These are phyloP conservation scores for Pseudonitzschia delicatissima DNA, from an alignment of 108 stramenopile genomes.

Conservation along the genomic window DNA sequence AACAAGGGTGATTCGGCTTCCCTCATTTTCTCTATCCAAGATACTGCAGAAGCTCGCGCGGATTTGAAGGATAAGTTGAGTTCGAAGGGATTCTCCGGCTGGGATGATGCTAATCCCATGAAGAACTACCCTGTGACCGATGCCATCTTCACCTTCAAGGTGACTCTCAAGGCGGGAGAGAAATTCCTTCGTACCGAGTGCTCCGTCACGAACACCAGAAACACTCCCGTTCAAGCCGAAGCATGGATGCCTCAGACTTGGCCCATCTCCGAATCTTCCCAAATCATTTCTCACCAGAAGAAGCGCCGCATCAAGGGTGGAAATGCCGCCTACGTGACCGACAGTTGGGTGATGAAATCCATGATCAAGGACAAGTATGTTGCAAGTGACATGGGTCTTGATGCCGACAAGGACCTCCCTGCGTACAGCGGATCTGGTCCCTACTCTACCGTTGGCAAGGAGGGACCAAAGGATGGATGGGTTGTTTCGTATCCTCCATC, in stretches of 20 bases:
- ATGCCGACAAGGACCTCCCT: background rate
- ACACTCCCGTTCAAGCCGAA: conserved; percentile 6
- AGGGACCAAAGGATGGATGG: background rate
- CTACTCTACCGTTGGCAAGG: background rate
- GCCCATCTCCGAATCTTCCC: conserved; percentile 8
- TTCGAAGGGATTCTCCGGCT: background rate
- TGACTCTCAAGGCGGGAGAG: conserved; percentile 12
- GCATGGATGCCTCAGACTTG: conserved; percentile 21
- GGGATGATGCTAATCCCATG: background rate
- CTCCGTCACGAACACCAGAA: background rate
- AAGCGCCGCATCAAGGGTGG: conserved; percentile 4
- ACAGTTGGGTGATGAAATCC: background rate
- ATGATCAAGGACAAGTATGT: background rate
- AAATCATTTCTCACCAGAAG: conserved; percentile 19
- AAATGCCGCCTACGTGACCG: background rate
- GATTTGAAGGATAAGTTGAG: background rate
- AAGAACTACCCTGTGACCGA: conserved; percentile 12
- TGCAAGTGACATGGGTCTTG: background rate
- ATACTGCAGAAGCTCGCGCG: conserved; percentile 3
- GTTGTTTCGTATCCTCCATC: background rate
- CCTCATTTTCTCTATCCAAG: conserved; percentile 15
- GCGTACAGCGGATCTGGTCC: background rate
- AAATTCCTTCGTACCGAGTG: conserved; percentile 11
- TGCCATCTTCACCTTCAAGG: conserved; percentile 12
- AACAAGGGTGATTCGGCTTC: conserved; percentile 1